These are phyloP conservation scores for Solanum tarijense DNA, from an alignment of 257 asterid genomes.

Conservation along the genomic window DNA sequence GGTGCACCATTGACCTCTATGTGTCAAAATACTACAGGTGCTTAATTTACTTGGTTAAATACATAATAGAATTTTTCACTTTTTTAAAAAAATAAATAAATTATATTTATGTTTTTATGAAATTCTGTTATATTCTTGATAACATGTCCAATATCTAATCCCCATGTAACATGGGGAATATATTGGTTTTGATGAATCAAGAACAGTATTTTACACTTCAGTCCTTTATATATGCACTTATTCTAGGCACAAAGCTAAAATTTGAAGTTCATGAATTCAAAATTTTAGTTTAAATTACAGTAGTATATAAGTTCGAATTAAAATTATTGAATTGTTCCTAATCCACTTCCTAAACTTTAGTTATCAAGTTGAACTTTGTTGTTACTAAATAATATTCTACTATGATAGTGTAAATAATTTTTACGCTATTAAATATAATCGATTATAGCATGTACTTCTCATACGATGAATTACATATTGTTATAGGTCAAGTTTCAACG, in stretches of 20 bases:
- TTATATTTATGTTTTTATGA: conserved; percentile 2
- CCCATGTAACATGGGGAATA: neutral
- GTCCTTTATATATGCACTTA: neutral
- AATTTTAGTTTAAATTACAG: neutral
- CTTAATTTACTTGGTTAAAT: neutral
- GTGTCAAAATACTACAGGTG: conserved; percentile 87
- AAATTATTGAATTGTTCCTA: neutral
- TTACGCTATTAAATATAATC: neutral
- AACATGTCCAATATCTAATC: conserved; percentile 21
- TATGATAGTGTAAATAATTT: neutral
- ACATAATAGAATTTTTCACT: neutral
- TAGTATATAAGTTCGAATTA: neutral
- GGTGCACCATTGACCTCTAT: conserved; percentile 60
- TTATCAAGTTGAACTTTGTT: neutral
- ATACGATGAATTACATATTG: neutral
- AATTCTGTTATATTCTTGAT: neutral
- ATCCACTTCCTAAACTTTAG: neutral
- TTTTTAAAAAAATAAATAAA: neutral
- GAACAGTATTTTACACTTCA: neutral
- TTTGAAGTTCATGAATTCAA: neutral
- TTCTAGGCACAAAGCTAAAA: accelerated
- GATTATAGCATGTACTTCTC: neutral
- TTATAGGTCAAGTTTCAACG: neutral
- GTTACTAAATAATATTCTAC: neutral
- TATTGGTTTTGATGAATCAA: neutral